Percentiles rank a stretch among this genome's conserved stretches.
These are phyloP conservation scores for Maudiozyma barnettii DNA, from an alignment of 805 yeast species.

Conservation along the genomic window DNA sequence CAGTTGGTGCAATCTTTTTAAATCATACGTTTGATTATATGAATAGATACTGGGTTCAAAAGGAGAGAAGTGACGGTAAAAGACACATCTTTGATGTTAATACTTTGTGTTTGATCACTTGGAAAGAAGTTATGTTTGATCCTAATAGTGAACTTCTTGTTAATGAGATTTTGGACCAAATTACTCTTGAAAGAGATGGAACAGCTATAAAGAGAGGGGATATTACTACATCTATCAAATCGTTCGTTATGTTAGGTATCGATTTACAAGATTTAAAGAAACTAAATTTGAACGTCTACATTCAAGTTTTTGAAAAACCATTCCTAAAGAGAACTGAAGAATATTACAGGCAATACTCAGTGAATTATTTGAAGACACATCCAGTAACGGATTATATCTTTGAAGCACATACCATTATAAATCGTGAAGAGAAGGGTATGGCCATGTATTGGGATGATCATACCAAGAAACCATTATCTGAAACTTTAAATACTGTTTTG, in stretches of 20 bases:
- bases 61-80: constrained; percentile 89
- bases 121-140: constrained; percentile 79
- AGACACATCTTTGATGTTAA: constrained; percentile 85
- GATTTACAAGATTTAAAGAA: constrained; percentile 85
- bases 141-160: constrained; percentile 53
- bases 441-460: constrained; percentile 76
- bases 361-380: constrained; percentile 54
- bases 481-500: constrained; percentile 63
- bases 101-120: constrained; percentile 74
- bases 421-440: constrained; percentile 74
- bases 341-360: constrained; percentile 48
- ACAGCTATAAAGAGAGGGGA: constrained; percentile 58
- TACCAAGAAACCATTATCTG: constrained; percentile 68
- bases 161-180: constrained; percentile 62
- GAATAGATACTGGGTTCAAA: constrained; percentile 95
- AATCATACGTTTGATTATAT: constrained; percentile 92
- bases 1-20: constrained; percentile 84
- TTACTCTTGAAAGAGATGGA: constrained; percentile 71
- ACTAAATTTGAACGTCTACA: constrained; percentile 72
- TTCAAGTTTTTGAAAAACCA: constrained; percentile 65
- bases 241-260: constrained; percentile 82
- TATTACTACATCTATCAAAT: constrained; percentile 67
- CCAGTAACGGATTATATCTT: constrained; percentile 86
- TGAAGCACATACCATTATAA: constrained; percentile 72
- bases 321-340: constrained; percentile 62